Percentiles rank a stretch among this genome's conserved stretches.
phyloP scores from a whole-genome alignment of 2,329 filamentous ascomycete genomes.

The Monilinia fructigena region DNA sequence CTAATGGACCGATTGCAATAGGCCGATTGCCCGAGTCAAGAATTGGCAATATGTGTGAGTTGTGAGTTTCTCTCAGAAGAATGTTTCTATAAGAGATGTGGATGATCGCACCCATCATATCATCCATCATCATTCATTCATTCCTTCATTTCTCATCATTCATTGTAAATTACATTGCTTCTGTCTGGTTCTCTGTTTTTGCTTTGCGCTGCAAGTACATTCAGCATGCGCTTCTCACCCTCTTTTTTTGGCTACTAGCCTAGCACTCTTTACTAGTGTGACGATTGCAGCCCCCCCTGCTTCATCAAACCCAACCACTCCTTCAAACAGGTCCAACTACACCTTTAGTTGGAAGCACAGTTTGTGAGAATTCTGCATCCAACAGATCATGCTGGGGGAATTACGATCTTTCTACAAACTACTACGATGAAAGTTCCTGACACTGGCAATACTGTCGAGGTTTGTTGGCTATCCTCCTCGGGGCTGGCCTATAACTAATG shows the following conservation, averaged over 20 bases:
- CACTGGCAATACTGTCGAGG: slow-evolving; percentile 48
- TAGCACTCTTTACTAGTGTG: background rate
- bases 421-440: slow-evolving; percentile 40
- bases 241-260: slow-evolving; percentile 1
- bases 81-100: background rate
- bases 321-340: background rate
- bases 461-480: slow-evolving; percentile 10
- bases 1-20: background rate
- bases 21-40: background rate
- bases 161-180: background rate
- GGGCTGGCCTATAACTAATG: slow-evolving; percentile 1
- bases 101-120: background rate
- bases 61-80: background rate
- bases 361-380: slow-evolving; percentile 17
- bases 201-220: background rate
- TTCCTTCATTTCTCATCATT: background rate
- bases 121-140: background rate
- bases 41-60: background rate
- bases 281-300: background rate
- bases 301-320: background rate
- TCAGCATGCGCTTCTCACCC: slow-evolving; percentile 4
- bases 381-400: slow-evolving; percentile 45
- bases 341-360: too few relatives aligned
- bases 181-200: background rate
- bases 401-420: slow-evolving; percentile 47